Conservation (phyloP, 2,329 filamentous ascomycete species). For the Talaromyces funiculosus region DNA sequence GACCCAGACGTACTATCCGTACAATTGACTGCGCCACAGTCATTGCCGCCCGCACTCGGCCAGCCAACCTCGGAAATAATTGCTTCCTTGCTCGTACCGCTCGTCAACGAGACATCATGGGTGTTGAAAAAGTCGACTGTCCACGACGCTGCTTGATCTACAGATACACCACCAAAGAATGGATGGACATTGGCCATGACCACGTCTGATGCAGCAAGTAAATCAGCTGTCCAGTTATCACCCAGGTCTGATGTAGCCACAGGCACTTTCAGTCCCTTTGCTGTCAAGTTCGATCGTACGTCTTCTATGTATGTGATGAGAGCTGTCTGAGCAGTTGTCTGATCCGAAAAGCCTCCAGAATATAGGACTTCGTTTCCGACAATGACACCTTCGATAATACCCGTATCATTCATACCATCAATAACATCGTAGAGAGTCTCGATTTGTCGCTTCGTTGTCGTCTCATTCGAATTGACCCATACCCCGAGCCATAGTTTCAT, state of each 20-base stretch:
- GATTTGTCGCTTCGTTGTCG: slow-evolving; percentile 78
- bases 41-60: slow-evolving; percentile 75
- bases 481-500: slow-evolving; percentile 94
- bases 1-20: slow-evolving; percentile 53
- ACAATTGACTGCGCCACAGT: slow-evolving; percentile 63
- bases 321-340: slow-evolving; percentile 59
- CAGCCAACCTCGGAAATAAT: slow-evolving; percentile 89
- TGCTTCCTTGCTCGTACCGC: slow-evolving; percentile 58
- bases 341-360: slow-evolving; percentile 40
- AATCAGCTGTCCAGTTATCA: slow-evolving; percentile 70
- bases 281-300: slow-evolving; percentile 67
- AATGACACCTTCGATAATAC: slow-evolving; percentile 56
- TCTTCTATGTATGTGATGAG: slow-evolving; percentile 60
- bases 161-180: slow-evolving; percentile 78
- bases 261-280: slow-evolving; percentile 61
- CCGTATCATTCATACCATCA: slow-evolving; percentile 44
- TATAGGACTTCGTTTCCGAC: slow-evolving; percentile 60
- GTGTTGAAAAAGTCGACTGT: slow-evolving; percentile 74
- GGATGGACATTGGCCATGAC: slow-evolving; percentile 97
- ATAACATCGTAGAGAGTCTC: slow-evolving; percentile 78
- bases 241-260: slow-evolving; percentile 86
- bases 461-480: slow-evolving; percentile 78
- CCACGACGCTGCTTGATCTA: slow-evolving; percentile 66
- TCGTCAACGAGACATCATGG: slow-evolving; percentile 62
- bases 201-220: slow-evolving; percentile 69